Evolutionary conservation across 345 rosid genomes (phyloP).

Genomic region (Corchorus capsularis): DNA sequence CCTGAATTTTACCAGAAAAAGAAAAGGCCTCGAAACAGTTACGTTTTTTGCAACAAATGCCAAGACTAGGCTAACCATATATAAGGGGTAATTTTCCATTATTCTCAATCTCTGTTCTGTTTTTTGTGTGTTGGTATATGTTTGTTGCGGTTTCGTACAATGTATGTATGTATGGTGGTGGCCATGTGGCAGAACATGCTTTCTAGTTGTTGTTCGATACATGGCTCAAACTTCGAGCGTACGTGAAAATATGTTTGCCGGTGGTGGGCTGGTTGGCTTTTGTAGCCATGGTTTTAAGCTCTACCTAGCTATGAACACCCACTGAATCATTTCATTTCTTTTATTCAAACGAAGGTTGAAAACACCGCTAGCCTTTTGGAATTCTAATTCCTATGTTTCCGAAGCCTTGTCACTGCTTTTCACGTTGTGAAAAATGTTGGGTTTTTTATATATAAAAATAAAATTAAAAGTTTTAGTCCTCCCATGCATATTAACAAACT

Average conservation of each 20-base stretch:
- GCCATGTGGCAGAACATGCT: conserved; percentile 7
- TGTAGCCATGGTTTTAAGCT: neutral
- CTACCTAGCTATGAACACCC: conserved; percentile 13
- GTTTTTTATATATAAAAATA: no score
- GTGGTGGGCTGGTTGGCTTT: neutral
- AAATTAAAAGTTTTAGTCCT: no score
- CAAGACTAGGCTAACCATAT: no score
- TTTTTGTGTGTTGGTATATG: neutral
- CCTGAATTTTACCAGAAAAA: no score
- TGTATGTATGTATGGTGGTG: neutral
- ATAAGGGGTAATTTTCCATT: no score
- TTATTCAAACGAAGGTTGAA: neutral
- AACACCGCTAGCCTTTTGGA: neutral
- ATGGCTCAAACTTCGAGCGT: neutral
- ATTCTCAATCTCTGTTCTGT: no score
- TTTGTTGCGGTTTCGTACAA: neutral
- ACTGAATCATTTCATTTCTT: conserved; percentile 9
- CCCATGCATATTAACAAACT: no score
- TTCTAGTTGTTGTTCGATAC: neutral
- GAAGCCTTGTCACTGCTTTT: conserved; percentile 17
- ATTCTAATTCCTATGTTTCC: conserved; percentile 15
- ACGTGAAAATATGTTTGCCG: conserved; percentile 6
- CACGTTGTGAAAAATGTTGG: neutral
- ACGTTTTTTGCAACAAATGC: no score
- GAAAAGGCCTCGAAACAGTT: no score